Conservation (phyloP, 2,329 filamentous ascomycete species). For the Aureobasidium sp. region DNA sequence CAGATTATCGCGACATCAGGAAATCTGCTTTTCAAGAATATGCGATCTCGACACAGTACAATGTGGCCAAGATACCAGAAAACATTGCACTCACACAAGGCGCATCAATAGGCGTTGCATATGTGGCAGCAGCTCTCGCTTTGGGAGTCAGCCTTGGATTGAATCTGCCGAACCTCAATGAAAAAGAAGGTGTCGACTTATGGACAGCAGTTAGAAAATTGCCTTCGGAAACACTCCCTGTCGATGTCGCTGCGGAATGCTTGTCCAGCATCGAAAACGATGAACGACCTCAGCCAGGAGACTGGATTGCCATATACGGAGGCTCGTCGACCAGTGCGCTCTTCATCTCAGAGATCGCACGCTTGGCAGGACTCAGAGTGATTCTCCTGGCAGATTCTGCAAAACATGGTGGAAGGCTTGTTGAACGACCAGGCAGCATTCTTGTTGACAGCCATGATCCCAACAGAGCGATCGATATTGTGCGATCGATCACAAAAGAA, state of each 20-base stretch:
- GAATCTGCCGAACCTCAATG: conserved; percentile 47
- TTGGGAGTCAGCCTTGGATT: conserved; percentile 64
- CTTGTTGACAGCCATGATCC: conserved; percentile 63
- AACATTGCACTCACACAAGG: conserved; percentile 48
- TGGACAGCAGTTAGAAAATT: conserved; percentile 44
- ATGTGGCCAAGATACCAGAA: conserved; percentile 55
- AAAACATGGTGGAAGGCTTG: conserved; percentile 56
- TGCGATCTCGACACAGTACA: conserved; percentile 57
- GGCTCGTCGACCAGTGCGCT: conserved; percentile 42
- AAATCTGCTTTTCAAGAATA: conserved; percentile 69
- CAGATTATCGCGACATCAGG: conserved; percentile 64
- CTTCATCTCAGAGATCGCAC: conserved; percentile 51
- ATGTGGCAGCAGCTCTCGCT: conserved; percentile 60
- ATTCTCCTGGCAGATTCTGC: conserved; percentile 60
- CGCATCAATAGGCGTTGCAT: conserved; percentile 62
- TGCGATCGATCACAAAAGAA: conserved; percentile 51
- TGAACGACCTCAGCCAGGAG: conserved; percentile 53
- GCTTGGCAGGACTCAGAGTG: conserved; percentile 57
- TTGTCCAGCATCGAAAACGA: conserved; percentile 46
- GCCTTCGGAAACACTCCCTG: not conserved
- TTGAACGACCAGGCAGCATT: conserved; percentile 51
- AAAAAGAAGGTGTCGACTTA: conserved; percentile 48
- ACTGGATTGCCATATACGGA: conserved; percentile 71
- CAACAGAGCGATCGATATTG: conserved; percentile 57
- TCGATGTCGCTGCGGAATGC: conserved; percentile 57